Conservation (phyloP, 2,329 filamentous ascomycete genomes). For the Xylariaceae sp. region DNA sequence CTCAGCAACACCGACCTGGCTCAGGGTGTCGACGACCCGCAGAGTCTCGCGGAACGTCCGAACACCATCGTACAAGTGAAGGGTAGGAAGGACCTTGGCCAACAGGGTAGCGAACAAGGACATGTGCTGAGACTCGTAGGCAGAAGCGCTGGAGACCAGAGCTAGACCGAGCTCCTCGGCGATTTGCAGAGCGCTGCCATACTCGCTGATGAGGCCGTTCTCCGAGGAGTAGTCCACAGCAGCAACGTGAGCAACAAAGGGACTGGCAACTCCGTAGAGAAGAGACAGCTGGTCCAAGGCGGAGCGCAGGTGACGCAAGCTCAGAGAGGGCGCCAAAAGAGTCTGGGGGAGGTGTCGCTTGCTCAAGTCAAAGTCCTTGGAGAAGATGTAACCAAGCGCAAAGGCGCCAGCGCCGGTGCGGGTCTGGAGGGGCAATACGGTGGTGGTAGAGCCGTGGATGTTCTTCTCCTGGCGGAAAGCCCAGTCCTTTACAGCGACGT, state of each 20-base stretch:
- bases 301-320: constrained; percentile 72
- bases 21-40: constrained; percentile 74
- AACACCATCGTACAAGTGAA: constrained; percentile 86
- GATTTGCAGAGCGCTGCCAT: constrained; percentile 70
- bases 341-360: constrained; percentile 91
- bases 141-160: constrained; percentile 76
- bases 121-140: constrained; percentile 94
- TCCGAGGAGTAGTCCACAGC: constrained; percentile 74
- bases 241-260: constrained; percentile 86
- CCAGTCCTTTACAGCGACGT: constrained; percentile 78
- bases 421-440: constrained; percentile 77
- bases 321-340: constrained; percentile 79
- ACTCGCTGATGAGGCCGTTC: constrained; percentile 78
- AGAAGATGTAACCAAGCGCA: constrained; percentile 95
- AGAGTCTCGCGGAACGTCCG: constrained; percentile 77
- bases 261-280: constrained; percentile 85
- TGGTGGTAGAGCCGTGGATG: constrained; percentile 72
- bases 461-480: constrained; percentile 76
- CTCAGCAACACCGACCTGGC: constrained; percentile 62
- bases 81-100: constrained; percentile 70
- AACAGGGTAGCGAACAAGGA: constrained; percentile 79
- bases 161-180: constrained; percentile 88
- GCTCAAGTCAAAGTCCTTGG: constrained; percentile 86
- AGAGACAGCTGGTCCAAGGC: constrained; percentile 87
- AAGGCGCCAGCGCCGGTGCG: constrained; percentile 84